Base-by-base conservation (phyloP, 371 early-diverging fungal genomes). In the Blakeslea trispora region DNA sequence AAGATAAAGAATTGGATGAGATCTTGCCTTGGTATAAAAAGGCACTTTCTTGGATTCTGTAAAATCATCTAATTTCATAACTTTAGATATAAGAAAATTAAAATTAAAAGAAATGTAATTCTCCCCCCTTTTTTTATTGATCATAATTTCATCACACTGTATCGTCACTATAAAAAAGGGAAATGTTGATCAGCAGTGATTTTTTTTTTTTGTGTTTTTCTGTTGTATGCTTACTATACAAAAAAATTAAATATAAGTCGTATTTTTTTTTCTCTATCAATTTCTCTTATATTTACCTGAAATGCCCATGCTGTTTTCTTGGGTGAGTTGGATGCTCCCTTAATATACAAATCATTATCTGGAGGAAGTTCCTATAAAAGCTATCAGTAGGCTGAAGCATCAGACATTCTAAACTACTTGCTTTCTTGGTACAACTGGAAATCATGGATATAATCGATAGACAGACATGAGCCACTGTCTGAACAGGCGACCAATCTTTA, bases 401-500 rank as follows among this genome's bases (percentile, higher is more conserved):
- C n/a, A n/a, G n/a, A n/a, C n/a, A n/a, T n/a, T n/a, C n/a, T n/a
- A n/a, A n/a, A n/a, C n/a, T n/a, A n/a, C 17, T 52, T 56, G 78
- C 91, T 82, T 94, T 92, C 58, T 86, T 83, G 45, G 81, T 81
- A 66, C 91, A 91, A 66, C 90, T 88, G 22, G 93, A 91, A 24
- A 99, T 72, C 91, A 98, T 93, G 45, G 93, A 93, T 43, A 89
- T 86, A 44, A 99, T 91, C 0, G 93, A 92, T 50, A 98, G 71
- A 48, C 96, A 93, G n/a, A 99, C 91, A 22, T 94, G 86, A 15
- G 89, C 83, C 35, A 95, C 93, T 4, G 98, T 97, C 56, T 97
- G 85, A 0, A 96, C 98, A 1, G 98, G 98, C 19, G 88, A 87
- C 98, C 98, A 99, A 47, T 94, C 88, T 59, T 90, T 88, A 73